A percentile compares a stretch with the other conserved stretches of the same genome.
Evolutionary conservation across 148 eudicot genomes (phyloP).

Genomic region (Selenicereus undatus): DNA sequence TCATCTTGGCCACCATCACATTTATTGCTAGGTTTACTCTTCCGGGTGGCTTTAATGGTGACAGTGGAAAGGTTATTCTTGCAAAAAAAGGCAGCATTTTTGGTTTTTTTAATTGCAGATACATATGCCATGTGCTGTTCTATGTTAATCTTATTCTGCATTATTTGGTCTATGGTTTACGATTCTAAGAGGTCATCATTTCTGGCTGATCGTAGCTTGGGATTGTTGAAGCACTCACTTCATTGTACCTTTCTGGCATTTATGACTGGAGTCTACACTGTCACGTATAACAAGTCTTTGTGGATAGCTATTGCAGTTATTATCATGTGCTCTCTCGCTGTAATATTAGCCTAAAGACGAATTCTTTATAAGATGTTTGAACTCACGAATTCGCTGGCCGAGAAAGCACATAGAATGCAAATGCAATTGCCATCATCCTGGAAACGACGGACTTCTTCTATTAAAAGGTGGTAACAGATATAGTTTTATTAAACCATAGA

Average conservation of each 20-base stretch:
- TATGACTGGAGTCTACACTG: conserved; percentile 1
- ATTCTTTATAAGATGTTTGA: background rate
- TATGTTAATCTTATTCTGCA: conserved; percentile 1
- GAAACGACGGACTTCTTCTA: background rate
- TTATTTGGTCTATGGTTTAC: conserved; percentile 10
- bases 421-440: background rate
- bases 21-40: conserved; percentile 18
- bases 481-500: too few species aligned
- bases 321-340: background rate
- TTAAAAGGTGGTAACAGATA: too few species aligned
- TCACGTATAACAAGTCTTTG: background rate
- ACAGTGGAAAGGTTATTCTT: background rate
- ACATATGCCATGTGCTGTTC: conserved; percentile 8
- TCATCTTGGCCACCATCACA: conserved; percentile 15
- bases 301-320: conserved; percentile 6
- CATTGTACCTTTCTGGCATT: background rate
- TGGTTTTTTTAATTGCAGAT: background rate
- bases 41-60: background rate
- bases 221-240: background rate
- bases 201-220: conserved; percentile 6
- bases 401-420: background rate
- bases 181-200: background rate
- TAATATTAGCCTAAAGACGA: background rate
- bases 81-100: background rate
- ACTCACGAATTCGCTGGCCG: background rate